phyloP scores from a whole-genome alignment of 169 alveolate species.

The Plasmodium cynomolgi region DNA sequence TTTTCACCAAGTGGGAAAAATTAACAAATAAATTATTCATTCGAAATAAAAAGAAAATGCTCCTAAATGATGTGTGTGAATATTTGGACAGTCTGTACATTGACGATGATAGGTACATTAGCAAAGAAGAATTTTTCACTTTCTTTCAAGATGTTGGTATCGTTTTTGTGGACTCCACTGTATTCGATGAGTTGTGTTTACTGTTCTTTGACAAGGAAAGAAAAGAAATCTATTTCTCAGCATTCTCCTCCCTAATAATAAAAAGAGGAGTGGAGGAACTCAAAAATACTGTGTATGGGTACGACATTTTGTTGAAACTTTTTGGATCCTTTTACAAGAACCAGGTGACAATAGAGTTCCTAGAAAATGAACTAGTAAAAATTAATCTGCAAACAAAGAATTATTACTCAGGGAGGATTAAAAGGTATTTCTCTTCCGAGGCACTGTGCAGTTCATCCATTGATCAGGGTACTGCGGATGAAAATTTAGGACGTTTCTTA shows the following conservation, averaged over 20 bases:
- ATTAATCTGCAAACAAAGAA: constrained; percentile 26
- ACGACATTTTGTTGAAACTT: constrained; percentile 25
- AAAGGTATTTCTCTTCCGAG: constrained; percentile 18
- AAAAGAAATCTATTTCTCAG: constrained; percentile 28
- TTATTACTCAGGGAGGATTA: constrained; percentile 33
- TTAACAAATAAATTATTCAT: constrained; percentile 39
- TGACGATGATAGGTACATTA: constrained; percentile 53
- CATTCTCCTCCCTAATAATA: constrained; percentile 31
- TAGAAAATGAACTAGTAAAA: constrained; percentile 55
- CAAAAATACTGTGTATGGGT: constrained; percentile 58
- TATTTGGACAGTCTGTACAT: constrained; percentile 39
- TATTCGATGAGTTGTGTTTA: constrained; percentile 58
- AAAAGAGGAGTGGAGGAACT: constrained; percentile 50
- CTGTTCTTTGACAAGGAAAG: constrained; percentile 32
- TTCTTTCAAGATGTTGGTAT: constrained; percentile 58
- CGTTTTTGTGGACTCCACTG: constrained; percentile 31
- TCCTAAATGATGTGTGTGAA: constrained; percentile 55
- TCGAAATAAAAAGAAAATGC: constrained; percentile 50
- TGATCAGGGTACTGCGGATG: not conserved
- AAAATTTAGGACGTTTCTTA: constrained; percentile 16
- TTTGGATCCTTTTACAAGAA: constrained; percentile 15
- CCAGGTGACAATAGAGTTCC: constrained; percentile 25
- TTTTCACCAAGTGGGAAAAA: constrained; percentile 50
- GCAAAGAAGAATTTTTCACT: constrained; percentile 56
- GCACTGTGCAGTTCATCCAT: not conserved